A percentile compares a stretch with the other conserved stretches of the same genome.
Evolutionary conservation across 2,329 filamentous ascomycete genomes (phyloP).

Genomic region (Alternaria dauci): DNA sequence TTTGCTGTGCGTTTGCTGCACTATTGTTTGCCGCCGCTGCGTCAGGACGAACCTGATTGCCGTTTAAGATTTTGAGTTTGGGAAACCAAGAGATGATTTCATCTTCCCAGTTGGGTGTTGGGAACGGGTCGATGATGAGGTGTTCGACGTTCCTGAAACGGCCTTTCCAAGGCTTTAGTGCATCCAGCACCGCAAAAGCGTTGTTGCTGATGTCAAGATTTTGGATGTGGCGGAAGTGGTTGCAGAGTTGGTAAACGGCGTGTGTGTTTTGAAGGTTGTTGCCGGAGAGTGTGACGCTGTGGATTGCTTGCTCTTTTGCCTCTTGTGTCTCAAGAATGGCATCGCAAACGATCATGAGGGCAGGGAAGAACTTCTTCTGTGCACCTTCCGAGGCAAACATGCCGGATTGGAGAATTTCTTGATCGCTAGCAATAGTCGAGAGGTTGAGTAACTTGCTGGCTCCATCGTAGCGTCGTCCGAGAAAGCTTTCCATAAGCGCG

Average conservation of each 20-base stretch:
- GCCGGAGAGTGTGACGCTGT: slow-evolving; percentile 80
- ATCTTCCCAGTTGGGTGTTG: slow-evolving; percentile 63
- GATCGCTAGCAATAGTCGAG: slow-evolving; percentile 77
- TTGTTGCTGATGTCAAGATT: slow-evolving; percentile 92
- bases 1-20: slow-evolving; percentile 12
- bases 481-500: slow-evolving; percentile 72
- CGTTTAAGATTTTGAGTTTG: slow-evolving; percentile 78
- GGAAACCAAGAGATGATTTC: slow-evolving; percentile 85
- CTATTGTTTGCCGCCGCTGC: slow-evolving; percentile 57
- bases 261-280: slow-evolving; percentile 79
- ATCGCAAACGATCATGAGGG: slow-evolving; percentile 87
- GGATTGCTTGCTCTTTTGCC: slow-evolving; percentile 78
- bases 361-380: slow-evolving; percentile 88
- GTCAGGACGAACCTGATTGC: slow-evolving; percentile 74
- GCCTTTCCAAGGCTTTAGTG: slow-evolving; percentile 77
- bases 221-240: slow-evolving; percentile 83
- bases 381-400: slow-evolving; percentile 76
- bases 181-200: slow-evolving; percentile 72
- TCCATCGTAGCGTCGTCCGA: slow-evolving; percentile 77
- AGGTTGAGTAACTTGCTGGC: slow-evolving; percentile 81
- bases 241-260: slow-evolving; percentile 76
- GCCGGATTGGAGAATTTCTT: slow-evolving; percentile 74
- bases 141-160: slow-evolving; percentile 83
- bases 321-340: slow-evolving; percentile 74
- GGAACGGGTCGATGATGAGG: slow-evolving; percentile 68